Base-by-base conservation (phyloP, 345 rosid species). In the Erodium maritimum region DNA sequence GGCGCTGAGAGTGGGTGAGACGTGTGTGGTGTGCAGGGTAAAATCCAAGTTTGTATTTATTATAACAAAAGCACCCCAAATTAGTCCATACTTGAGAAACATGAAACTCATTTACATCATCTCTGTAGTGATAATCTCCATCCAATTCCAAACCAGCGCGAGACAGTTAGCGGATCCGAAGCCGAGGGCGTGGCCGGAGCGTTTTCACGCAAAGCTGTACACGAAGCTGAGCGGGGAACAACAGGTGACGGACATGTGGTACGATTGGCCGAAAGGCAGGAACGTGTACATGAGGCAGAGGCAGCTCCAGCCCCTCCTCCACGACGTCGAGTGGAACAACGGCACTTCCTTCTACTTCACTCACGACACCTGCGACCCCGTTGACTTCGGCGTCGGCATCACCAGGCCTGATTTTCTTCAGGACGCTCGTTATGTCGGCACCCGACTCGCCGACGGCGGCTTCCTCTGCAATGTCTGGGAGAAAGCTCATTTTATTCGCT, bases 401-500 rank as follows among this genome's bases (percentile, higher is more conserved):
- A 77, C 74, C 2, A 67, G 68, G 59, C 77, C 75, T n/a, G 77
- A 76, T 64, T 76, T 72, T 69, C 80, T 72, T 18, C 67, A 69
- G 5, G 72, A 58, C 23, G 70, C 80, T 7, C 11, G 33, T 23
- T 76, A 72, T 59, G 46, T 76, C 1, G 80, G 77, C 21, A 72
- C 75, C 11, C 17, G 20, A 21, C 42, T 58, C 10, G 52, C 64
- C 14, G 80, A 76, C 65, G 37, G 37, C 4, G 80, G 80, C 13
- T 69, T 69, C 45, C 50, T 76, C 62, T 69, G 77, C 37, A 61
- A 72, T 56, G 70, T 56, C 18, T 76, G 80, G 77, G 77, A 76
- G 74, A 76, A 72, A 57, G 65, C 64, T 11, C 77, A 76, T 52
- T 67, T 67, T n/a, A 66, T 72, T 9, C 64, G 74, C 72, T 72